Evolutionary conservation across 352 stramenopile genomes (phyloP).

Genomic region (Nothophytophthora sp.): DNA sequence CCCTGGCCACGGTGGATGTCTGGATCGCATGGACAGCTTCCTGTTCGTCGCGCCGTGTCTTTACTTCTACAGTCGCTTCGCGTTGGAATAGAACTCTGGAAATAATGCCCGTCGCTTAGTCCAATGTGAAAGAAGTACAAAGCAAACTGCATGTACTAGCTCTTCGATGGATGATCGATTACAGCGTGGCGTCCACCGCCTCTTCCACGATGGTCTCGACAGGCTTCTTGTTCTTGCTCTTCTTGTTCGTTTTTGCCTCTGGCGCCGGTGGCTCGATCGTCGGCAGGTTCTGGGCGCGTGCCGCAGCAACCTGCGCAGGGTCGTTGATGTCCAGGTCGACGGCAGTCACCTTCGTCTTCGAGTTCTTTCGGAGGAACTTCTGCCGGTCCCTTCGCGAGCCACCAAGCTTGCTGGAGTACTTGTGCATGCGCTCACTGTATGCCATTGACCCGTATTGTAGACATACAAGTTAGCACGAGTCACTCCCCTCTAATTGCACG

Average conservation of each 20-base stretch:
- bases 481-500: not conserved
- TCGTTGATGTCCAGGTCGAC: conserved; percentile 36
- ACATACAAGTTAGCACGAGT: not conserved
- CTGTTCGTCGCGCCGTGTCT: conserved; percentile 66
- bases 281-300: not conserved
- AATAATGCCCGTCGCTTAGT: too few species aligned
- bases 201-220: conserved; percentile 53
- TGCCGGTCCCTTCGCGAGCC: conserved; percentile 62
- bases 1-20: conserved; percentile 71
- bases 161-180: conserved; percentile 16
- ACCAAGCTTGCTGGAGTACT: conserved; percentile 77
- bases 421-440: conserved; percentile 61
- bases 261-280: conserved; percentile 11
- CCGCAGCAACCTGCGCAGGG: conserved; percentile 17
- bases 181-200: conserved; percentile 57
- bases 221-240: conserved; percentile 24
- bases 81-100: conserved; percentile 10
- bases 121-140: too few species aligned
- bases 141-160: conserved; percentile 9
- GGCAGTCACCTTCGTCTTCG: conserved; percentile 20
- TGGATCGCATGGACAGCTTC: conserved; percentile 83
- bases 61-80: conserved; percentile 50
- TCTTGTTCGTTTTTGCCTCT: conserved; percentile 11
- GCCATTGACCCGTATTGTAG: too few species aligned
- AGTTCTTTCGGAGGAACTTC: conserved; percentile 66